Conservation (phyloP, 768 basidiomycete species). For the Suillus placidus region DNA sequence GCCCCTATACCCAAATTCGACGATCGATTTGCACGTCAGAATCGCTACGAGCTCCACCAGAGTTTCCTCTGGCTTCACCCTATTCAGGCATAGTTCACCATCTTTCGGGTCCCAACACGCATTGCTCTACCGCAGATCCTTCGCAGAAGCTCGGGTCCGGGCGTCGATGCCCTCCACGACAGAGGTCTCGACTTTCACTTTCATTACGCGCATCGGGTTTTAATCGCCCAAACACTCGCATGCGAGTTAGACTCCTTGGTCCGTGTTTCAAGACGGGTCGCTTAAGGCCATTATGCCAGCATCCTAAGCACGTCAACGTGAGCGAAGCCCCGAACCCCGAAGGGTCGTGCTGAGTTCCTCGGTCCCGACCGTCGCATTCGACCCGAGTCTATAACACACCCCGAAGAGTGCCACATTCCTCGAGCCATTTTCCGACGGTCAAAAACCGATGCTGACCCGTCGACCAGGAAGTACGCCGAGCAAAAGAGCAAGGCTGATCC, state of each 20-base stretch:
- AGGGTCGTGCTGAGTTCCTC: conserved; percentile 64
- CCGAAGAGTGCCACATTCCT: conserved; percentile 63
- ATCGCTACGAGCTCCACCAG: no score
- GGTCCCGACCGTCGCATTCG: conserved; percentile 58
- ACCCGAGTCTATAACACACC: conserved; percentile 67
- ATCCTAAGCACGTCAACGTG: conserved; percentile 65
- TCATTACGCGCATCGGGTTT: conserved; percentile 71
- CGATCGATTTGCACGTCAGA: no score
- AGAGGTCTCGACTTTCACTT: no score
- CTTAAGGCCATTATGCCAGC: conserved; percentile 79
- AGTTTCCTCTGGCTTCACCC: no score
- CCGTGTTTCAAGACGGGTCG: conserved; percentile 85
- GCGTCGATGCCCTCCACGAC: no score
- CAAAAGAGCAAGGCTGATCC: no score
- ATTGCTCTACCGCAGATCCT: no score
- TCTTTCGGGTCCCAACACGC: no score
- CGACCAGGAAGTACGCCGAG: conserved; percentile 46
- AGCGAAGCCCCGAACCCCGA: conserved; percentile 49
- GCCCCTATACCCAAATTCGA: no score
- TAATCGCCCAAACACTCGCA: conserved; percentile 74
- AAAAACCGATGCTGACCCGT: conserved; percentile 74
- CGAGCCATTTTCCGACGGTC: conserved; percentile 55
- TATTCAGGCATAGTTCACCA: no score
- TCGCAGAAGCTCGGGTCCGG: no score
- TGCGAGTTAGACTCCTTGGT: conserved; percentile 86